Percentiles rank a stretch among this genome's conserved stretches.
These are phyloP conservation scores for Naganishia sp. DNA, from an alignment of 1,284 basidiomycete species.

Conservation along the genomic window DNA sequence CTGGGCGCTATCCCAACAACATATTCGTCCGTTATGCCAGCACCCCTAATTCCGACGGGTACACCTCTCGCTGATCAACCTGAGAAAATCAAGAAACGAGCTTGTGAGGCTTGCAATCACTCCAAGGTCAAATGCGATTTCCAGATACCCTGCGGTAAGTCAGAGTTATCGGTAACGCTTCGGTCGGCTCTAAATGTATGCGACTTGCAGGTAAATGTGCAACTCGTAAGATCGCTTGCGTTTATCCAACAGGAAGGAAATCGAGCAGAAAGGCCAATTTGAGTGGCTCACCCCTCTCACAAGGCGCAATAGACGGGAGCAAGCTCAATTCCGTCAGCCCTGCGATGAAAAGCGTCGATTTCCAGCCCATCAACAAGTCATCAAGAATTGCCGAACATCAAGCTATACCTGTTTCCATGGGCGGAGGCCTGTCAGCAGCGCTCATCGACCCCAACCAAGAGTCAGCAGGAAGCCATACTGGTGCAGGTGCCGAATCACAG, in stretches of 20 bases:
- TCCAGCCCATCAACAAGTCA: not conserved
- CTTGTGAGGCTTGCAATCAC: slow-evolving; percentile 81
- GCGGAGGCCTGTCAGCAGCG: not conserved
- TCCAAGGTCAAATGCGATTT: slow-evolving; percentile 77
- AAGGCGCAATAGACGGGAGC: not conserved
- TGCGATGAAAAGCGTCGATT: not conserved
- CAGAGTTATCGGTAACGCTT: not conserved
- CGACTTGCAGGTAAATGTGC: slow-evolving; percentile 67
- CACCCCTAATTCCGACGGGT: slow-evolving; percentile 11
- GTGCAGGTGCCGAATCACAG: not conserved
- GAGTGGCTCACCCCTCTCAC: slow-evolving; percentile 12
- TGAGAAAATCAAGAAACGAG: slow-evolving; percentile 48
- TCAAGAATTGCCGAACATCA: no score
- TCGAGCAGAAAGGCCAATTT: slow-evolving; percentile 17
- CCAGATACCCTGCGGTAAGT: slow-evolving; percentile 69
- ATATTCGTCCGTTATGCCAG: slow-evolving; percentile 23
- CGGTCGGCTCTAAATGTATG: no score
- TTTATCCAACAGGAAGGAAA: slow-evolving; percentile 55
- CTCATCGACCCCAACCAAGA: not conserved
- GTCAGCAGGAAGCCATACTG: not conserved
- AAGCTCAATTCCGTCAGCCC: slow-evolving; percentile 14
- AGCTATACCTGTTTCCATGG: not conserved
- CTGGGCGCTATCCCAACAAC: slow-evolving; percentile 9
- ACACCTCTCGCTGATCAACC: slow-evolving; percentile 8
- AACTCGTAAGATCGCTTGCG: slow-evolving; percentile 72